Evolutionary conservation across 139 green algal genomes (phyloP).

Genomic region (Chlamydomonas asymmetrica): DNA sequence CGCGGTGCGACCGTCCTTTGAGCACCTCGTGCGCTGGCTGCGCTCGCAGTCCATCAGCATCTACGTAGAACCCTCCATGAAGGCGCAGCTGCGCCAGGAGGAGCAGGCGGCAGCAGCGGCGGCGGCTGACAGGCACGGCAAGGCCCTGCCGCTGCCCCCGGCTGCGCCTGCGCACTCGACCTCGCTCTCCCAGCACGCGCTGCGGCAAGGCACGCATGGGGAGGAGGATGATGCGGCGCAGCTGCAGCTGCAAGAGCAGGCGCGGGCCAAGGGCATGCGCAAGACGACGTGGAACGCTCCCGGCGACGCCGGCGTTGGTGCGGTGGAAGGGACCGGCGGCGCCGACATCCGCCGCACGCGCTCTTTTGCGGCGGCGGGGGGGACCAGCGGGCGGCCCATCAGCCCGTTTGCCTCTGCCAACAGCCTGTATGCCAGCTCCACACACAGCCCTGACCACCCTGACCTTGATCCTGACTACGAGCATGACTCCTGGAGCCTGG

Average conservation of each 20-base stretch:
- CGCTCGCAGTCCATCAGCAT: constrained; percentile 4
- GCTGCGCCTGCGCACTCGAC: too few species aligned
- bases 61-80: constrained; percentile 24
- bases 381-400: too few species aligned
- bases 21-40: constrained; percentile 18
- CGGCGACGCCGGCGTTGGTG: too few species aligned
- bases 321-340: too few species aligned
- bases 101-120: not conserved
- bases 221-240: not conserved
- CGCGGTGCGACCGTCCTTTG: constrained; percentile 8
- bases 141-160: not conserved
- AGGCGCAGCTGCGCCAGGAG: not conserved
- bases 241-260: not conserved
- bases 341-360: too few species aligned
- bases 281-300: not conserved
- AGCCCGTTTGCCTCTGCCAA: too few species aligned
- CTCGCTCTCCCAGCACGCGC: not conserved
- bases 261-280: not conserved
- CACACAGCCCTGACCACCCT: too few species aligned
- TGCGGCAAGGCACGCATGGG: not conserved
- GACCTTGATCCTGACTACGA: not conserved
- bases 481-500: not conserved
- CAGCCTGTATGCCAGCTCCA: too few species aligned
- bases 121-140: not conserved
- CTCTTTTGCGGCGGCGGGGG: too few species aligned